A percentile compares a stretch with the other conserved stretches of the same genome.
Conservation (phyloP, 208 protist genomes). For the Crithidia thermophila region DNA sequence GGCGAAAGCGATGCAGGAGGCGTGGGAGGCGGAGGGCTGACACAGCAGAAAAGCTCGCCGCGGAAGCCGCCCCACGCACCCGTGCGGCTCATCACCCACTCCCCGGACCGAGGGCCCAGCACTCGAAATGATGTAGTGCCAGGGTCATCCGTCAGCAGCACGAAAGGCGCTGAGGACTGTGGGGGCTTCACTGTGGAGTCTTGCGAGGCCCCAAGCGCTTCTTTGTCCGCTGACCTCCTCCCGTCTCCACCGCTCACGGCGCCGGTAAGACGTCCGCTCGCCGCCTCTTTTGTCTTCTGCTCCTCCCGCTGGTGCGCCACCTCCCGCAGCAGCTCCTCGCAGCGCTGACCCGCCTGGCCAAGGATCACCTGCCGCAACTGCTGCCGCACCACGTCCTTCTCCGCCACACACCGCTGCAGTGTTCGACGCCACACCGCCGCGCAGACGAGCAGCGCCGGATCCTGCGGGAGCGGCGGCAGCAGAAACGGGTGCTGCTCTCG, state of each 20-base stretch:
- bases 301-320: conserved; percentile 14
- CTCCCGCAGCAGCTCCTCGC: conserved; percentile 35
- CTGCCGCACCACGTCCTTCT: conserved; percentile 31
- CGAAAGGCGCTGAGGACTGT: background rate
- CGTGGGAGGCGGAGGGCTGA: conserved; percentile 11
- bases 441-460: conserved; percentile 48
- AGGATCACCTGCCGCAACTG: conserved; percentile 42
- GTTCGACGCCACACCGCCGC: conserved; percentile 51
- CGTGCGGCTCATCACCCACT: conserved; percentile 21
- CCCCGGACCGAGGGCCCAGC: conserved; percentile 22
- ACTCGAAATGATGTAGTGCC: conserved; percentile 26
- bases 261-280: background rate
- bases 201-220: too few species aligned
- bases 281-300: background rate
- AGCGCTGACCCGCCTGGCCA: conserved; percentile 30
- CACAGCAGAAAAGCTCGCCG: conserved; percentile 29
- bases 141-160: conserved; percentile 17
- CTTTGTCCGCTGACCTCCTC: background rate
- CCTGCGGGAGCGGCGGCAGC: conserved; percentile 59
- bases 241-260: background rate
- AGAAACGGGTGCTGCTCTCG: conserved; percentile 44
- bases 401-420: conserved; percentile 34
- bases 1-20: background rate
- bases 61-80: conserved; percentile 32
- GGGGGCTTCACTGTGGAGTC: too few species aligned